Percentiles rank a stretch among this genome's conserved stretches.
phyloP scores from a whole-genome alignment of 208 protist genomes.

The Crithidia bombi region DNA sequence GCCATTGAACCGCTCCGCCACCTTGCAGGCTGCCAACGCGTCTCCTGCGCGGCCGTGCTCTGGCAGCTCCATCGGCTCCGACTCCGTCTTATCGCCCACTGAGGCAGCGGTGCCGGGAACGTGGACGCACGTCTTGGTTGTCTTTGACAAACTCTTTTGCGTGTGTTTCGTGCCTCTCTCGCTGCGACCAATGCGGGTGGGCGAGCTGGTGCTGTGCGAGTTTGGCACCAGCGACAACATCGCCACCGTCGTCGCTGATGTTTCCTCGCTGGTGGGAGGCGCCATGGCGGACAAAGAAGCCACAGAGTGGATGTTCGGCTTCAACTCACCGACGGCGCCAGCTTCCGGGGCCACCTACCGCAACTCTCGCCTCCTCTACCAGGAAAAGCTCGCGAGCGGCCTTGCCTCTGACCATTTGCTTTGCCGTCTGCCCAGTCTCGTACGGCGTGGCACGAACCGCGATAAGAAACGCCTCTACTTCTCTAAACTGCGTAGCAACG shows the following conservation, averaged over 20 bases:
- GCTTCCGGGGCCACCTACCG: slow-evolving; percentile 2
- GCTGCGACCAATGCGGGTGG: slow-evolving; percentile 46
- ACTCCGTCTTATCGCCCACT: not conserved
- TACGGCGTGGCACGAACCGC: slow-evolving; percentile 76
- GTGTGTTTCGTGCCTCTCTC: slow-evolving; percentile 60
- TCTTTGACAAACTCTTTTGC: slow-evolving; percentile 62
- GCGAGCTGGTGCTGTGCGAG: slow-evolving; percentile 75
- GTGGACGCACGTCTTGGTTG: slow-evolving; percentile 54
- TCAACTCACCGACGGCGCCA: not conserved
- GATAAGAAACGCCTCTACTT: slow-evolving; percentile 83
- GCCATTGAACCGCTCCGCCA: not conserved
- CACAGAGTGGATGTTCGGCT: not conserved
- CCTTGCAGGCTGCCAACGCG: not conserved
- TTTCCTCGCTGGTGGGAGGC: slow-evolving; percentile 38
- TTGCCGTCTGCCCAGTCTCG: slow-evolving; percentile 62
- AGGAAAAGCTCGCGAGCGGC: slow-evolving; percentile 19
- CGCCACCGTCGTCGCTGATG: slow-evolving; percentile 59
- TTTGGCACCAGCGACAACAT: slow-evolving; percentile 52
- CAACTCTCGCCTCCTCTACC: slow-evolving; percentile 20
- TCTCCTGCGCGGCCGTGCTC: not conserved
- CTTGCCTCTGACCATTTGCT: slow-evolving; percentile 32
- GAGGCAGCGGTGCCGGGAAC: slow-evolving; percentile 7
- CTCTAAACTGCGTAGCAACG: slow-evolving; percentile 58
- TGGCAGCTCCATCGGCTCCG: not conserved
- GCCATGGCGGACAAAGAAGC: not conserved